Percentiles rank a stretch among this genome's conserved stretches.
Evolutionary conservation across 208 protist genomes (phyloP).

Genomic region (Acanthamoeba rhysodes): DNA sequence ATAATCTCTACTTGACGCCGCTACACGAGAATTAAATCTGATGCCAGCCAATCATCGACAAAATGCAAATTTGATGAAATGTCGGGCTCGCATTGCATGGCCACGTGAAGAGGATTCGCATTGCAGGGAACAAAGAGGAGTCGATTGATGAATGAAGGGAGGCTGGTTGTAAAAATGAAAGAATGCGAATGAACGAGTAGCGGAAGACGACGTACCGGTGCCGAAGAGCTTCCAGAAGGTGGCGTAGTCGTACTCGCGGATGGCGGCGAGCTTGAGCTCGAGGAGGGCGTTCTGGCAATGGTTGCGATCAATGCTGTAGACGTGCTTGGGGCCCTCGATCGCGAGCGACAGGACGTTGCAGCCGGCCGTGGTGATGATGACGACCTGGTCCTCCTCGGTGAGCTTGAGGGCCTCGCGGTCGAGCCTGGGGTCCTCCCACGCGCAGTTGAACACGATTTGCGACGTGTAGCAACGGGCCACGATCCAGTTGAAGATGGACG

Average conservation of each 20-base stretch:
- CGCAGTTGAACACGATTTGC: slow-evolving; percentile 75
- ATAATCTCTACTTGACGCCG: not conserved
- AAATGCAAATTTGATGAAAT: too few species aligned
- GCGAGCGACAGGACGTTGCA: slow-evolving; percentile 74
- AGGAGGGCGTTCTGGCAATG: slow-evolving; percentile 74
- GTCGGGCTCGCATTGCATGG: not conserved
- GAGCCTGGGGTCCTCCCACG: slow-evolving; percentile 75
- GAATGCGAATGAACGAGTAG: not conserved
- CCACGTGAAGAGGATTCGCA: too few species aligned
- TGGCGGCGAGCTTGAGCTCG: slow-evolving; percentile 75
- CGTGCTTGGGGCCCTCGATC: slow-evolving; percentile 68
- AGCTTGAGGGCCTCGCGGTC: slow-evolving; percentile 73
- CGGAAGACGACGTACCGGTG: not conserved
- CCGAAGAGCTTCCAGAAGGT: slow-evolving; percentile 76
- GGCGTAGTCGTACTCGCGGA: slow-evolving; percentile 68
- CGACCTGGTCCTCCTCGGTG: slow-evolving; percentile 64
- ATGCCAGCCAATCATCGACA: not conserved
- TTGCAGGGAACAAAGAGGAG: too few species aligned
- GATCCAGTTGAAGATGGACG: slow-evolving; percentile 33
- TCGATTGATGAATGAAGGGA: too few species aligned
- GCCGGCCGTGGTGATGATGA: slow-evolving; percentile 75
- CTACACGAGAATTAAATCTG: not conserved
- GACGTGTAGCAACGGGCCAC: slow-evolving; percentile 65
- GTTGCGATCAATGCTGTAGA: slow-evolving; percentile 77
- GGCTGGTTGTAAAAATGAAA: too few species aligned